Conservation (phyloP, 768 basidiomycete genomes). For the Candolleomyces eurysporus region DNA sequence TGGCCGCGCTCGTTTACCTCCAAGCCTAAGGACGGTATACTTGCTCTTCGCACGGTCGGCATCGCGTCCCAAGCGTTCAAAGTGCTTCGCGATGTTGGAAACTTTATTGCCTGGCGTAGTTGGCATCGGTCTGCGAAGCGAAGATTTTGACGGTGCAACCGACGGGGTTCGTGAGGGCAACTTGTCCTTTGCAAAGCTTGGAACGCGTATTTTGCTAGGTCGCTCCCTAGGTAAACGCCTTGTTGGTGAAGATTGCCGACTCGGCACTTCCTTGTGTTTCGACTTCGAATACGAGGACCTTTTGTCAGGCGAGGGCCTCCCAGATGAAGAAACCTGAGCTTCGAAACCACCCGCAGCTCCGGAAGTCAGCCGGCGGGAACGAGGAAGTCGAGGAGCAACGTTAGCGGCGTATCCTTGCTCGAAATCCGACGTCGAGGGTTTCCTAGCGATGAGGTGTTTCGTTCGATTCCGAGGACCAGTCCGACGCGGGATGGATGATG, state of each 20-base stretch:
- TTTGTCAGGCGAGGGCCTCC: slow-evolving; percentile 76
- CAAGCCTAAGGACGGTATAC: slow-evolving; percentile 67
- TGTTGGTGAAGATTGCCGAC: slow-evolving; percentile 46
- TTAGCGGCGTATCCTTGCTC: slow-evolving; percentile 94
- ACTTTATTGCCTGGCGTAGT: slow-evolving; percentile 65
- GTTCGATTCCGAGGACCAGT: slow-evolving; percentile 41
- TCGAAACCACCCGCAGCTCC: slow-evolving; percentile 44
- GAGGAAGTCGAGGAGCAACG: slow-evolving; percentile 72
- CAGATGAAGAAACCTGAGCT: slow-evolving; percentile 54
- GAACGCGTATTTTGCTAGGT: slow-evolving; percentile 37
- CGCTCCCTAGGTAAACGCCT: slow-evolving; percentile 31
- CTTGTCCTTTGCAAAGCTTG: slow-evolving; percentile 42
- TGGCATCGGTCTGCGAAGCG: slow-evolving; percentile 49
- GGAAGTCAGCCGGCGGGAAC: slow-evolving; percentile 33
- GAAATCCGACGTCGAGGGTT: slow-evolving; percentile 76
- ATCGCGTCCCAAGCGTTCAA: slow-evolving; percentile 79
- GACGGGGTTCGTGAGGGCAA: slow-evolving; percentile 41
- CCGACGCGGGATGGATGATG: slow-evolving; percentile 32
- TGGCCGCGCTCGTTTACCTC: slow-evolving; percentile 84
- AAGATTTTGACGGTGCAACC: slow-evolving; percentile 41
- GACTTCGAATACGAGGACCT: slow-evolving; percentile 29
- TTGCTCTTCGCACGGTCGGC: slow-evolving; percentile 72
- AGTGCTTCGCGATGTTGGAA: slow-evolving; percentile 85
- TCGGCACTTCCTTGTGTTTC: slow-evolving; percentile 39
- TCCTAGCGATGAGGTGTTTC: slow-evolving; percentile 41